Evolutionary conservation across 371 early-diverging fungal species (phyloP).

Genomic region (Modicella reniformis): DNA sequence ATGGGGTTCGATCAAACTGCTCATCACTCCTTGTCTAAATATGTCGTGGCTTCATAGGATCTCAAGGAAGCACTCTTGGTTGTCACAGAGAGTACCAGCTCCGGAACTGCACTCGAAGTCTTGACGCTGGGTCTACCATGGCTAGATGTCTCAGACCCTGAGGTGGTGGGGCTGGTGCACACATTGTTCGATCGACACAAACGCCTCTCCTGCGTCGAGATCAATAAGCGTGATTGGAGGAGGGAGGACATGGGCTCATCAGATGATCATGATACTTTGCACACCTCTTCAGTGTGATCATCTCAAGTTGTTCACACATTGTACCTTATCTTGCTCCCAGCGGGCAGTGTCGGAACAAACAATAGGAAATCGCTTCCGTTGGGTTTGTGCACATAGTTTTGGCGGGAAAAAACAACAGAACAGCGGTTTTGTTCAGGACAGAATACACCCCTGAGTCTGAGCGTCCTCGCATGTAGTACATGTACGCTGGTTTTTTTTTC

Average conservation of each 20-base stretch:
- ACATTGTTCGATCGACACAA: conserved; percentile 6
- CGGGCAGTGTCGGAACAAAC: neutral
- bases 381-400: conserved; percentile 1
- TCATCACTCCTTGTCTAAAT: neutral
- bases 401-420: conserved; percentile 1
- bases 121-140: conserved; percentile 18
- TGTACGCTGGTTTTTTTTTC: neutral
- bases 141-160: conserved; percentile 15
- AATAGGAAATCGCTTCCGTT: too few species aligned
- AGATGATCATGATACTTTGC: neutral
- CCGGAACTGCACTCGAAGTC: conserved; percentile 15
- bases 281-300: too few species aligned
- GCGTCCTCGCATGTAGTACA: neutral
- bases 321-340: too few species aligned
- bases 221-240: conserved; percentile 25
- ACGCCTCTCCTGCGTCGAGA: conserved; percentile 2
- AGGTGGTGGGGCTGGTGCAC: neutral
- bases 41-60: conserved; percentile 5
- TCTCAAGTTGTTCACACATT: too few species aligned
- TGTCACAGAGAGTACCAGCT: neutral
- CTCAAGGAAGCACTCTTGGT: conserved; percentile 18
- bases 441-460: neutral
- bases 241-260: neutral
- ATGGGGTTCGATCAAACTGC: too few species aligned
- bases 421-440: too few species aligned